These are phyloP conservation scores for Ceratobasidium sp. DNA, from an alignment of 1,284 basidiomycete genomes.

Conservation along the genomic window DNA sequence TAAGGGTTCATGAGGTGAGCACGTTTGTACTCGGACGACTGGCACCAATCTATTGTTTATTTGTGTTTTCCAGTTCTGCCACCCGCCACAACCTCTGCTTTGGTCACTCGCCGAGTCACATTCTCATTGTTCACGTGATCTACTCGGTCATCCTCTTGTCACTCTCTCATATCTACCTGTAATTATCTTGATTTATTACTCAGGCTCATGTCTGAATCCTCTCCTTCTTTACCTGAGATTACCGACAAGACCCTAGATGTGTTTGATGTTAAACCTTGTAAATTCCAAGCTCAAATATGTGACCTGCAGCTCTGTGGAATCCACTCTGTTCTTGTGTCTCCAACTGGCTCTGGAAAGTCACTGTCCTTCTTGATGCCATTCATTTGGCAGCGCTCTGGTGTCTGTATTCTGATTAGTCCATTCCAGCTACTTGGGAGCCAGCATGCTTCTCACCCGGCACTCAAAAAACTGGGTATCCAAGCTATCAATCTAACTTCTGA, in stretches of 20 bases:
- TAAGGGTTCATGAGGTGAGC: neutral
- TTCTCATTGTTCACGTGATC: neutral
- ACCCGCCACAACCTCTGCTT: constrained; percentile 1
- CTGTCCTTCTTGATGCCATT: constrained; percentile 32
- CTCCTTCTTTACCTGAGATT: neutral
- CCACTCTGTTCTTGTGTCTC: constrained; percentile 17
- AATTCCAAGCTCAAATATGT: constrained; percentile 11
- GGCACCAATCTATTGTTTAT: constrained; percentile 9
- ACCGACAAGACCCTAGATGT: neutral
- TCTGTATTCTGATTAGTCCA: constrained; percentile 26
- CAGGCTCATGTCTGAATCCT: neutral
- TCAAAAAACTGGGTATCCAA: neutral
- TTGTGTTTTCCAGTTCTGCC: constrained; percentile 10
- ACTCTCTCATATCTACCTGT: neutral
- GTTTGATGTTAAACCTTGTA: constrained; percentile 2
- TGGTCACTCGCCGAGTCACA: constrained; percentile 3
- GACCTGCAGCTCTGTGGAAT: constrained; percentile 8
- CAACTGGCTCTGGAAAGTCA: constrained; percentile 33
- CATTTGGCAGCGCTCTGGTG: neutral
- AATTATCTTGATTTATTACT: neutral
- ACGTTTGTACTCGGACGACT: constrained; percentile 25
- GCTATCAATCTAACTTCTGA: constrained; percentile 19
- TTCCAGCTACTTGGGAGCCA: constrained; percentile 23
- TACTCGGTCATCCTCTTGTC: neutral
- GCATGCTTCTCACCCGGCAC: neutral